These are phyloP conservation scores for Neurospora sp. DNA, from an alignment of 495 filamentous ascomycete genomes.

Conservation along the genomic window DNA sequence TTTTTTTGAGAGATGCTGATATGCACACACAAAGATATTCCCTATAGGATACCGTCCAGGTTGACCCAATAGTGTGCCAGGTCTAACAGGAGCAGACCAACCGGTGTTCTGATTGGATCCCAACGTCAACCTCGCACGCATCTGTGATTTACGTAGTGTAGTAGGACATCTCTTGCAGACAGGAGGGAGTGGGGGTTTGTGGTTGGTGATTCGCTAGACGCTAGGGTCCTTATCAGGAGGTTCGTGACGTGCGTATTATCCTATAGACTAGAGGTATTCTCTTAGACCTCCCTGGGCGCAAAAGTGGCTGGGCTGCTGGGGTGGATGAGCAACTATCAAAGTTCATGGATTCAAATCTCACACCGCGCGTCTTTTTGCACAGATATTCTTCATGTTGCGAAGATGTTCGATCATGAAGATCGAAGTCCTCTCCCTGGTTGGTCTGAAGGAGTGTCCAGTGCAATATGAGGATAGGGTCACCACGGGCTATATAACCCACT, in stretches of 20 bases:
- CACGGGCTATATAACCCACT: background rate
- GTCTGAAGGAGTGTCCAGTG: background rate
- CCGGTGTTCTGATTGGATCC: background rate
- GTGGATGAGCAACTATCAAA: background rate
- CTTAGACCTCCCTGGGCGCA: background rate
- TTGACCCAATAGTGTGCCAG: background rate
- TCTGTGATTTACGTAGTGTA: background rate
- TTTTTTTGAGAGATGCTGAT: background rate
- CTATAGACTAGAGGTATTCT: background rate
- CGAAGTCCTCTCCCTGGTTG: background rate
- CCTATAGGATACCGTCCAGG: background rate
- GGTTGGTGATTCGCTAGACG: slow-evolving; percentile 1
- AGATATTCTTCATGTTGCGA: background rate
- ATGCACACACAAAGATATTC: background rate
- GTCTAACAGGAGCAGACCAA: background rate
- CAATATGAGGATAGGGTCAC: background rate
- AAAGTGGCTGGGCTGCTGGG: background rate
- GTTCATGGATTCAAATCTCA: background rate
- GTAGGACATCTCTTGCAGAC: background rate
- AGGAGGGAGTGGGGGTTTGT: background rate
- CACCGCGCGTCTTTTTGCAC: background rate
- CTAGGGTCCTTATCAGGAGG: slow-evolving; percentile 2
- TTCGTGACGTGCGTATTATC: background rate
- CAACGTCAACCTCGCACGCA: background rate
- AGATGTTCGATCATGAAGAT: background rate